A percentile compares a stretch with the other conserved stretches of the same genome.
Evolutionary conservation across 2,329 filamentous ascomycete genomes (phyloP).

Genomic region (Fusarium denticulatum): DNA sequence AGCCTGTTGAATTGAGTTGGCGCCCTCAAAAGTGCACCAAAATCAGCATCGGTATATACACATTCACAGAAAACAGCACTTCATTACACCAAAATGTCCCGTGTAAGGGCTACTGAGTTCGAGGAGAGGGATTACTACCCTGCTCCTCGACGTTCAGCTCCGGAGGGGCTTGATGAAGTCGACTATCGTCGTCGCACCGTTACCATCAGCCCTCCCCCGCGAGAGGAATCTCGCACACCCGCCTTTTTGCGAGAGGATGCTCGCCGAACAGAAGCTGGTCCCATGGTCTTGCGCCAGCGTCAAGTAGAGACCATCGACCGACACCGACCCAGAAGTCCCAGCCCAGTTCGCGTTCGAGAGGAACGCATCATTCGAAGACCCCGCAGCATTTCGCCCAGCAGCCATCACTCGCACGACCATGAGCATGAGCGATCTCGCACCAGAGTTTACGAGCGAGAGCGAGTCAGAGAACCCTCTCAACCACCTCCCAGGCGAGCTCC

Average conservation of each 20-base stretch:
- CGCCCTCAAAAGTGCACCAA: conserved; percentile 11
- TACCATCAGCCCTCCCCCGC: conserved; percentile 55
- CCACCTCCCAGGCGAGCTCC: conserved; percentile 53
- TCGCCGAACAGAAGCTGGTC: conserved; percentile 59
- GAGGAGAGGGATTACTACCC: conserved; percentile 59
- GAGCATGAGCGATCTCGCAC: conserved; percentile 52
- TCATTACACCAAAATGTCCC: conserved; percentile 39
- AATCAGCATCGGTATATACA: background rate
- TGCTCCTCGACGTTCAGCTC: conserved; percentile 49
- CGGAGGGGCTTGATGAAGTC: conserved; percentile 49
- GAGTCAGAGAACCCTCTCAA: conserved; percentile 51
- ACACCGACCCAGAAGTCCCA: conserved; percentile 57
- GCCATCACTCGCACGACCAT: conserved; percentile 46
- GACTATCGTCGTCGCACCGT: conserved; percentile 47
- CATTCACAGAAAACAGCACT: conserved; percentile 1
- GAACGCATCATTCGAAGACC: conserved; percentile 55
- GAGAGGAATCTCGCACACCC: conserved; percentile 59
- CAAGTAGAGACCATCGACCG: conserved; percentile 66
- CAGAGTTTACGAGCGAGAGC: conserved; percentile 41
- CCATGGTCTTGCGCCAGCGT: conserved; percentile 64
- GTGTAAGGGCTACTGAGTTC: conserved; percentile 51
- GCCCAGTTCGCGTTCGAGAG: conserved; percentile 54
- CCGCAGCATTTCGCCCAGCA: conserved; percentile 54
- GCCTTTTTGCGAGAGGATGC: conserved; percentile 63
- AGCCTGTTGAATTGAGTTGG: conserved; percentile 29